Percentiles rank a stretch among this genome's conserved stretches.
These are phyloP conservation scores for Globisporangium cylindrosporum DNA, from an alignment of 352 stramenopile species.

Conservation along the genomic window DNA sequence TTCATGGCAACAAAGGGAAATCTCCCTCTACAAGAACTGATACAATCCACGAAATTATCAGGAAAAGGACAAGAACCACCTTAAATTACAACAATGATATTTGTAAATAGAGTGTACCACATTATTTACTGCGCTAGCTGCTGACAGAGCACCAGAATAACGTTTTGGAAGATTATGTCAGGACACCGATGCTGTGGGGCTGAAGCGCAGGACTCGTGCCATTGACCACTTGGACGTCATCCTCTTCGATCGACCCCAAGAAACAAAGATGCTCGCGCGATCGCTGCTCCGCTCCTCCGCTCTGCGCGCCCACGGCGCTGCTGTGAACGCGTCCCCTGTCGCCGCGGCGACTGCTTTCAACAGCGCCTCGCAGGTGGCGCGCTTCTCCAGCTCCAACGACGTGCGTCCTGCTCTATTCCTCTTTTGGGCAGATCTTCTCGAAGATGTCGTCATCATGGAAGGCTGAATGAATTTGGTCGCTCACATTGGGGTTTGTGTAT, in stretches of 20 bases:
- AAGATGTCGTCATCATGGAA: neutral
- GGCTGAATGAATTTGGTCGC: neutral
- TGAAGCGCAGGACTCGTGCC: slow-evolving; percentile 2
- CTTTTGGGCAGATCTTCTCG: neutral
- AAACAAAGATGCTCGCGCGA: slow-evolving; percentile 45
- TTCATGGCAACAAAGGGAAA: neutral
- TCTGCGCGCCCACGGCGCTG: slow-evolving; percentile 20
- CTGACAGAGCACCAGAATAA: neutral
- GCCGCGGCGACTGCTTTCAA: slow-evolving; percentile 19
- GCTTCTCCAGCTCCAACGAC: slow-evolving; percentile 56
- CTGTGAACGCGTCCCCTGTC: slow-evolving; percentile 14
- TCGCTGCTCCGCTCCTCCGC: slow-evolving; percentile 47
- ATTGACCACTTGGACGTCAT: slow-evolving; percentile 11
- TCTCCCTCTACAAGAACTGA: slow-evolving; percentile 11
- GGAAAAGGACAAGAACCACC: neutral
- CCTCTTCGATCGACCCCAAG: neutral
- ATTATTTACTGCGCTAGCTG: neutral
- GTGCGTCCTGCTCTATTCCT: slow-evolving; percentile 21
- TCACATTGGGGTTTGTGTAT: neutral
- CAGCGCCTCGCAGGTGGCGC: slow-evolving; percentile 20
- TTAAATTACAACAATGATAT: neutral
- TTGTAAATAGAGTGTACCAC: neutral
- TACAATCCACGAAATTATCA: neutral
- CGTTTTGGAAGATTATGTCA: neutral
- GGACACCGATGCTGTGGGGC: neutral